phyloP scores from a whole-genome alignment of 805 yeast species.

The Candida arabinofermentans region DNA sequence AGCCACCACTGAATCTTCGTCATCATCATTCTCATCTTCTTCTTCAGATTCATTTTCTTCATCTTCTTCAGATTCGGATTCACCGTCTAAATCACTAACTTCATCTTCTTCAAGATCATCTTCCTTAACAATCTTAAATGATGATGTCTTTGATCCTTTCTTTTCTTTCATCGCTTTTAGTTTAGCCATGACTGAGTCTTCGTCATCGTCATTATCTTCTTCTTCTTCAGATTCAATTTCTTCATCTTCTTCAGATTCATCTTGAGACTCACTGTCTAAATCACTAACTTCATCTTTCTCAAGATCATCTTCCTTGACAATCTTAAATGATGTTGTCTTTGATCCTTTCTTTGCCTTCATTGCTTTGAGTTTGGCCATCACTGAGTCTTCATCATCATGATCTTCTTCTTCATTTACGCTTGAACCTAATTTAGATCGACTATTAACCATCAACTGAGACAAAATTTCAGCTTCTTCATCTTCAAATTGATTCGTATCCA shows the following conservation, averaged over 20 bases:
- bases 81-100: slow-evolving; percentile 16
- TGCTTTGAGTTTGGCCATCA: slow-evolving; percentile 26
- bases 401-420: slow-evolving; percentile 8
- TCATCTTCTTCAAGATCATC: slow-evolving; percentile 15
- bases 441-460: slow-evolving; percentile 40
- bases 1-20: slow-evolving; percentile 24
- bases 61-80: slow-evolving; percentile 8
- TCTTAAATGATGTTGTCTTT: slow-evolving; percentile 3
- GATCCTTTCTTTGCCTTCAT: slow-evolving; percentile 31
- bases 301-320: slow-evolving; percentile 17
- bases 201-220: slow-evolving; percentile 31
- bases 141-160: slow-evolving; percentile 11
- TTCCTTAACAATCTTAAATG: slow-evolving; percentile 14
- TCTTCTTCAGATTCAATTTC: slow-evolving; percentile 8
- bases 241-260: slow-evolving; percentile 7
- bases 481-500: slow-evolving; percentile 9
- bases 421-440: too few species aligned
- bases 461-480: slow-evolving; percentile 41
- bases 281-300: slow-evolving; percentile 12
- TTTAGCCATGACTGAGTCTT: slow-evolving; percentile 42
- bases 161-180: slow-evolving; percentile 38
- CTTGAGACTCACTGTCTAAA: slow-evolving; percentile 4
- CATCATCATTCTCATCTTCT: slow-evolving; percentile 16
- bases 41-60: slow-evolving; percentile 3
- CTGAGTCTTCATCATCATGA: slow-evolving; percentile 24